phyloP scores from a whole-genome alignment of 768 basidiomycete species.

The Fomitopsis serialis region DNA sequence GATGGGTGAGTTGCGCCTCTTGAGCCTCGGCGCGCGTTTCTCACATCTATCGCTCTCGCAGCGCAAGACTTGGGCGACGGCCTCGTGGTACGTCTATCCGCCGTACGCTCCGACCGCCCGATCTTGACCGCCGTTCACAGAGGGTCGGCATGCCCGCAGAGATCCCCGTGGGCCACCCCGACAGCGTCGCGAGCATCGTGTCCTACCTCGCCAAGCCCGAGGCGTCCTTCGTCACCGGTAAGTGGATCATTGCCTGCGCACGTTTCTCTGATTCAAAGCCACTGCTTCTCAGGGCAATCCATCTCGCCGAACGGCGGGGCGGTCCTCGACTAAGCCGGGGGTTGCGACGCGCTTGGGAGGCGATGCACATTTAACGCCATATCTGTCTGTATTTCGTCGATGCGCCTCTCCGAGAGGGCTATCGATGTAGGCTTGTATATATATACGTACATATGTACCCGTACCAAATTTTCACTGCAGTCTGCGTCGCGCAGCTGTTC shows the following conservation, averaged over 20 bases:
- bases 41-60: neutral
- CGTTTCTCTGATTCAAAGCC: neutral
- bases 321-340: neutral
- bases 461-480: too few relatives aligned
- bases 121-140: neutral
- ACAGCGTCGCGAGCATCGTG: constrained; percentile 8
- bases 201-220: constrained; percentile 14
- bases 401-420: too few relatives aligned
- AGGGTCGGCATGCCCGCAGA: neutral
- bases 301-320: neutral
- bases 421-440: too few relatives aligned
- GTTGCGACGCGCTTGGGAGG: neutral
- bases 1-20: constrained; percentile 8
- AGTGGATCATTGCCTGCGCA: neutral
- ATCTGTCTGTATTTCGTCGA: too few relatives aligned
- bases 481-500: too few relatives aligned
- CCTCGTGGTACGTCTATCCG: neutral
- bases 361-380: too few relatives aligned
- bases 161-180: neutral
- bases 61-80: neutral
- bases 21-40: neutral
- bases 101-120: neutral
- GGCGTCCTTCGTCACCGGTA: constrained; percentile 12
- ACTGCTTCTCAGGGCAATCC: neutral
- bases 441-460: too few relatives aligned